Evolutionary conservation across 2,329 filamentous ascomycete species (phyloP).

Genomic region (Ceratocystis harringtonii): DNA sequence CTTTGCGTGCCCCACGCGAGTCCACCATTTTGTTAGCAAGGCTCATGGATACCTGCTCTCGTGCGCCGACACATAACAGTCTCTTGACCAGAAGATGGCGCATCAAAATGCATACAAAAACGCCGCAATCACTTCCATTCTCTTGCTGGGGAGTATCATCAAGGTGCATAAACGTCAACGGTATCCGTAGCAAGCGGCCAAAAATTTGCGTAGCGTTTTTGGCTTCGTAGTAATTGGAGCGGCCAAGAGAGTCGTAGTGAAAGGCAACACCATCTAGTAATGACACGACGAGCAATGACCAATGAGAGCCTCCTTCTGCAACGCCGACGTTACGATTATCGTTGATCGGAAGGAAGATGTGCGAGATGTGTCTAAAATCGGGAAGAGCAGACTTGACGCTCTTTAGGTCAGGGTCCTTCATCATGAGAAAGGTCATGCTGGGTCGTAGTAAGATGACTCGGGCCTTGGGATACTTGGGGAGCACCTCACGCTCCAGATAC

Average conservation of each 20-base stretch:
- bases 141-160: conserved; percentile 80
- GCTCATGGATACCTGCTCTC: conserved; percentile 87
- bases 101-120: conserved; percentile 94
- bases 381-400: conserved; percentile 55
- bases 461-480: conserved; percentile 63
- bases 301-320: conserved; percentile 85
- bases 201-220: conserved; percentile 54
- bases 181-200: conserved; percentile 47
- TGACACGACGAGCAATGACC: conserved; percentile 82
- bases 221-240: conserved; percentile 62
- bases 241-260: conserved; percentile 81
- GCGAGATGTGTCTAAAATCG: conserved; percentile 64
- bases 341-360: conserved; percentile 93
- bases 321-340: conserved; percentile 61
- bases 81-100: conserved; percentile 77
- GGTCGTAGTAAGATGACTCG: conserved; percentile 83
- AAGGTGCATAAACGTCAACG: conserved; percentile 63
- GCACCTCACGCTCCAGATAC: conserved; percentile 81
- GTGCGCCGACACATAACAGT: conserved; percentile 61
- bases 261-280: conserved; percentile 83
- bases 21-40: conserved; percentile 75
- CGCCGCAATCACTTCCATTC: conserved; percentile 84
- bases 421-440: conserved; percentile 81
- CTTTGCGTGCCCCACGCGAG: conserved; percentile 63
- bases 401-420: conserved; percentile 50